These are phyloP conservation scores for Pyrenula massariospora DNA, from an alignment of 495 filamentous ascomycete species.

Conservation along the genomic window DNA sequence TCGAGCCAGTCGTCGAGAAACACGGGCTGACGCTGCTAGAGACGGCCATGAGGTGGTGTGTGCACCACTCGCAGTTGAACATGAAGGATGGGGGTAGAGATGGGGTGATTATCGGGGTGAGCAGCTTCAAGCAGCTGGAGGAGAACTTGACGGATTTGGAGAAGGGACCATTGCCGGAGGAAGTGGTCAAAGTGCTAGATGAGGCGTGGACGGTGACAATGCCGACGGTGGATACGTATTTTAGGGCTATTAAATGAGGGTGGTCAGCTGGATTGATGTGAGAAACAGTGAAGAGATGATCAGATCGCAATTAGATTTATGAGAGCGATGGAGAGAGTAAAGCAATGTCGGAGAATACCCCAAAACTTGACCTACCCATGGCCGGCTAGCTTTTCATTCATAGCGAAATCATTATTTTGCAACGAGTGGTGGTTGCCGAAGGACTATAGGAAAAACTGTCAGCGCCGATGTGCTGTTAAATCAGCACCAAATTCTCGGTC, in stretches of 20 bases:
- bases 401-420: too few species aligned
- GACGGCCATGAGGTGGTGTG: slow-evolving; percentile 69
- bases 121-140: slow-evolving; percentile 61
- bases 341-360: too few species aligned
- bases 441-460: too few species aligned
- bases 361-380: too few species aligned
- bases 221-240: slow-evolving; percentile 46
- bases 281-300: too few species aligned
- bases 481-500: too few species aligned
- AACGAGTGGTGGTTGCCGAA: too few species aligned
- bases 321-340: too few species aligned
- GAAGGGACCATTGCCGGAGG: slow-evolving; percentile 79
- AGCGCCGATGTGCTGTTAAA: too few species aligned
- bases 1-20: slow-evolving; percentile 65
- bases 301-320: too few species aligned
- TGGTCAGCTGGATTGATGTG: too few species aligned
- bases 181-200: slow-evolving; percentile 69
- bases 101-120: slow-evolving; percentile 73
- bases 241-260: not conserved
- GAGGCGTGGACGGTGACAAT: slow-evolving; percentile 48
- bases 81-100: slow-evolving; percentile 60
- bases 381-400: too few species aligned
- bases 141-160: slow-evolving; percentile 65
- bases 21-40: slow-evolving; percentile 73
- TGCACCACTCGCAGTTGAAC: slow-evolving; percentile 70